Percentiles rank a stretch among this genome's conserved stretches.
Evolutionary conservation across 257 asterid species (phyloP).

Genomic region (Nicotiana undulata): DNA sequence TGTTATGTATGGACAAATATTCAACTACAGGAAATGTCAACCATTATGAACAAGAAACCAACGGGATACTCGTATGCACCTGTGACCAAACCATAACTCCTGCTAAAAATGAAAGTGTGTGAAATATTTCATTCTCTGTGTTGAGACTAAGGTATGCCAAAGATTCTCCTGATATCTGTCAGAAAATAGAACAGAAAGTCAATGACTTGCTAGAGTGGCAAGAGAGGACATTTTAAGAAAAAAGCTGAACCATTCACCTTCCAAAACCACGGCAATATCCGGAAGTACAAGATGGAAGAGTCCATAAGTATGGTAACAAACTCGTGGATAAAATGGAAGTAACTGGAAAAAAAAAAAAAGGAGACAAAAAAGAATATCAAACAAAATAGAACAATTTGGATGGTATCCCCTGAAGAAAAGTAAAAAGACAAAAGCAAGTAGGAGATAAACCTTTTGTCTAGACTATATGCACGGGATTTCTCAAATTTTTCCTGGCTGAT

Average conservation of each 20-base stretch:
- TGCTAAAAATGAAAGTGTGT: constrained; percentile 84
- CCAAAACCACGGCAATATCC: constrained; percentile 96
- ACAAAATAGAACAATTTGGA: background rate
- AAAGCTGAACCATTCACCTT: constrained; percentile 45
- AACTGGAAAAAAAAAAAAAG: constrained; percentile 29
- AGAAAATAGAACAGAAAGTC: background rate
- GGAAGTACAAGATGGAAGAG: constrained; percentile 65
- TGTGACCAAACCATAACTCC: constrained; percentile 95
- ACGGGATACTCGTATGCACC: constrained; percentile 32
- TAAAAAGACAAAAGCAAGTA: background rate
- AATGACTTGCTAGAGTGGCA: background rate
- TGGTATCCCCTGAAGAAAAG: background rate
- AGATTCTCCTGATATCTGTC: constrained; percentile 75
- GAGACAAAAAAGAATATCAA: background rate
- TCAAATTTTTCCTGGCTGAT: constrained; percentile 89
- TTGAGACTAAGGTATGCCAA: constrained; percentile 53
- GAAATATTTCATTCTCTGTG: constrained; percentile 74
- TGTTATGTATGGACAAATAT: background rate
- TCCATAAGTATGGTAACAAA: constrained; percentile 76
- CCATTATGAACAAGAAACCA: background rate
- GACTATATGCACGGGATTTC: constrained; percentile 91
- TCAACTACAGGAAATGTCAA: background rate
- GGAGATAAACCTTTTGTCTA: constrained; percentile 73
- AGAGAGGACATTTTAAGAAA: constrained; percentile 6
- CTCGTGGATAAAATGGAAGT: constrained; percentile 83